A percentile compares a stretch with the other conserved stretches of the same genome.
These are phyloP conservation scores for Turnera subulata DNA, from an alignment of 345 rosid species.

Conservation along the genomic window DNA sequence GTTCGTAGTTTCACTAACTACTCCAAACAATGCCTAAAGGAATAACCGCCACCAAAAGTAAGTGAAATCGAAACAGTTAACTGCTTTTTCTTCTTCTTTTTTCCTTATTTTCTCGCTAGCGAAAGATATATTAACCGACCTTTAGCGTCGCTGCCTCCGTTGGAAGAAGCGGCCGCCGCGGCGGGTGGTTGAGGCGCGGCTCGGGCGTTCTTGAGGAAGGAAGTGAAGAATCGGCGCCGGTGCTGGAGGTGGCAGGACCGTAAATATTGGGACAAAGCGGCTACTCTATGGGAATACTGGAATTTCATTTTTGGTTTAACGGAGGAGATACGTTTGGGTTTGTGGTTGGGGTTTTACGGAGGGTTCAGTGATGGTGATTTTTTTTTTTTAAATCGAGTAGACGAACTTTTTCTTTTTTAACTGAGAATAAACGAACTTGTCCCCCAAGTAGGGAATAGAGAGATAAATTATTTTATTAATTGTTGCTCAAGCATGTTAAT, in stretches of 20 bases:
- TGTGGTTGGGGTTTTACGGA: conserved; percentile 1
- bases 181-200: conserved; percentile 34
- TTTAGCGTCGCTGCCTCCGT: conserved; percentile 40
- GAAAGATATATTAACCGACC: conserved; percentile 35
- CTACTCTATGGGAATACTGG: conserved; percentile 24
- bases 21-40: background rate
- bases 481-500: no score
- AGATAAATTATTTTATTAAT: no score
- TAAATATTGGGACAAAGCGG: conserved; percentile 25
- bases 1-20: conserved; percentile 5
- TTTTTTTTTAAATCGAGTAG: no score
- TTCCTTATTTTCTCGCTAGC: conserved; percentile 3
- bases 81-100: background rate
- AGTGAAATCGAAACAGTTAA: background rate
- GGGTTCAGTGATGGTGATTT: background rate
- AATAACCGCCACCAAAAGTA: background rate
- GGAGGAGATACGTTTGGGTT: background rate
- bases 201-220: conserved; percentile 43
- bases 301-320: conserved; percentile 14
- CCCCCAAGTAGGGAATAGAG: no score
- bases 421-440: no score
- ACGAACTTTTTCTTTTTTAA: no score
- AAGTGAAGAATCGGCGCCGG: conserved; percentile 40
- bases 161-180: conserved; percentile 39
- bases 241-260: conserved; percentile 25